Evolutionary conservation across 2,329 filamentous ascomycete species (phyloP), one percentile per base, ranked within the genome.

Genomic region (Fusarium praegraminearum): DNA sequence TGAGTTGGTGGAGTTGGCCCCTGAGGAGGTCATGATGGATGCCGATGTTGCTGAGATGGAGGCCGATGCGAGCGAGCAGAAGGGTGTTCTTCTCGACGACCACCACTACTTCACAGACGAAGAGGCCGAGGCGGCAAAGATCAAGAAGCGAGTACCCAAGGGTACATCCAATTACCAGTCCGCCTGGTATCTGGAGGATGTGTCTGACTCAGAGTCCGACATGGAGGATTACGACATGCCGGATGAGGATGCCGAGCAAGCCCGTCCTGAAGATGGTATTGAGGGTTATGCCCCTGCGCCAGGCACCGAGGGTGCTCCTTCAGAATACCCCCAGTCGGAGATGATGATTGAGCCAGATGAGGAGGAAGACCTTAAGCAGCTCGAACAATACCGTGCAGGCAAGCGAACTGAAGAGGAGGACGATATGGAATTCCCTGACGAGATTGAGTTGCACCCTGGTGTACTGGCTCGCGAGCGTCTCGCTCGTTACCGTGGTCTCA

Each of bases 31-130:
- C 5, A 84, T 88, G 62, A 96, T 97, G 93, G 79, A 85, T 24
- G 80, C 79, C 26, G 91, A 93, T 65, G 81, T 82, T 18, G 80
- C 79, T 68, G 78, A 78, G 32, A 78, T 80, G 74, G 70, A 71
- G 5, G 59, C 62, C 8, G 72, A 72, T 13, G 77, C 79, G 6
- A 82, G 83, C 3, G 84, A 86, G 44, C 90, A 90, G 76, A 97
- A 95, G 81, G 96, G 95, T 69, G 96, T 99, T 2, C 83, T 99
- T 41, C 85, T 99, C 12, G 96, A 99, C 72, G 95, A 98, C 71
- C 95, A 99, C 78, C 95, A 98, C 78, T 99, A 99, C 80, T 99
- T 98, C 77, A 94, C 94, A 0, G 95, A 98, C 44, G 93, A 85
- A 8, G 84, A 86, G 43, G 84, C 89, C 55, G 76, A 79, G 47